Evolutionary conservation across 177 flowering plant genomes (phyloP), one percentile per base, ranked within the genome.

Genomic region (Tripterygium wilfordii): DNA sequence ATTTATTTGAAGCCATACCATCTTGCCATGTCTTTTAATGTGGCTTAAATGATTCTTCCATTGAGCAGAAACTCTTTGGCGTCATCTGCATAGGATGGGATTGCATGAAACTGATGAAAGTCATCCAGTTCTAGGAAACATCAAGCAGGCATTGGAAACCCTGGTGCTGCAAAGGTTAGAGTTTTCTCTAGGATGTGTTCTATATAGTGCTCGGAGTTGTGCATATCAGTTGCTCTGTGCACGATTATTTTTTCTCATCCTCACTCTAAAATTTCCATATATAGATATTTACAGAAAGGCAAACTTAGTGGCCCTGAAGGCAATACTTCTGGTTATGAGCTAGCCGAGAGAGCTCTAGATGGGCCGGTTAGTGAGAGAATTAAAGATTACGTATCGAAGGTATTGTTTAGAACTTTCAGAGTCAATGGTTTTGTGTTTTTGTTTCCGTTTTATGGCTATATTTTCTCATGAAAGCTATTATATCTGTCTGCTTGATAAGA

Each of bases 271-370:
- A 8, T 13, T 30, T 13, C 30, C 16, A 12, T 49, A 36, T 56
- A 23, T 42, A 92, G 98, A 63, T 88, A 74, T 64, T 62, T 92
- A 76, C 96, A 82, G 66, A 92, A 83, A 69, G 72, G 74, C 49
- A 88, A 84, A 76, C 81, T 80, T 25, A 82, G 45, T 65, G 94
- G 91, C 19, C 91, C 88, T 42, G 98, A 92, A 60, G 98, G 96
- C n/a, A 80, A 51, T 60, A 69, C 65, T 38, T 24, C 76, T 46
- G 52, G 71, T 57, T 92, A 80, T 62, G 96, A 83, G 69, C 87
- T 88, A 40, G 98, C 96, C 33, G 96, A 92, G 74, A 92, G 96
- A 68, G 80, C 94, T 54, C 59, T 79, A 36, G 90, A 85, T 64
- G 78, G 48, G 41, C 45, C 79, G 8, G 57, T 86, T 27, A 45